These are phyloP conservation scores for Nigrograna mackinnonii DNA, from an alignment of 2,329 filamentous ascomycete genomes.

Conservation along the genomic window DNA sequence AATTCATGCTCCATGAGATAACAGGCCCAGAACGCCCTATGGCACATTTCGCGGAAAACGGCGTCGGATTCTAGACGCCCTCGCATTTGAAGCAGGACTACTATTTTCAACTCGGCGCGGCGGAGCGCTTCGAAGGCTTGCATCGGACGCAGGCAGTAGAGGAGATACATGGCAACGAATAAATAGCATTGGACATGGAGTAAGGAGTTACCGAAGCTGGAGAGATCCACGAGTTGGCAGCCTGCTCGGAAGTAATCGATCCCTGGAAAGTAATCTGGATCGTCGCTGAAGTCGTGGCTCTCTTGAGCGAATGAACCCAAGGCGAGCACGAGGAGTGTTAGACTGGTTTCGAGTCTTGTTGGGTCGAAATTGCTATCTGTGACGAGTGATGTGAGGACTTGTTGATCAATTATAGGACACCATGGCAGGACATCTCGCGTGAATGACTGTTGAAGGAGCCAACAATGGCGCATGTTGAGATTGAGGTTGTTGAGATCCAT, in stretches of 20 bases:
- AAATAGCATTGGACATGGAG: background rate
- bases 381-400: background rate
- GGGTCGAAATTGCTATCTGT: background rate
- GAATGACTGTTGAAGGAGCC: background rate
- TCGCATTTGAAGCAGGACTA: background rate
- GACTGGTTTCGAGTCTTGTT: background rate
- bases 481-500: background rate
- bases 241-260: background rate
- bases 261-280: background rate
- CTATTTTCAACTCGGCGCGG: background rate
- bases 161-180: background rate
- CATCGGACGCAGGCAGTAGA: background rate
- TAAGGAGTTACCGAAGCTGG: background rate
- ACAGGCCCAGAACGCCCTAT: background rate
- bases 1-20: background rate
- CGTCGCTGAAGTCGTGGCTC: background rate
- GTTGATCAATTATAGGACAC: background rate
- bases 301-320: background rate
- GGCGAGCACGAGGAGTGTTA: background rate
- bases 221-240: background rate
- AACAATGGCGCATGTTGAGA: background rate
- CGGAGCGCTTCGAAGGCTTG: background rate
- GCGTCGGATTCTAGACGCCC: background rate
- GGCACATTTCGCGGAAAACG: background rate
- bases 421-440: background rate